A percentile compares a stretch with the other conserved stretches of the same genome.
Evolutionary conservation across 306 rosid species (phyloP).

Genomic region (Hylodesmum podocarpum): DNA sequence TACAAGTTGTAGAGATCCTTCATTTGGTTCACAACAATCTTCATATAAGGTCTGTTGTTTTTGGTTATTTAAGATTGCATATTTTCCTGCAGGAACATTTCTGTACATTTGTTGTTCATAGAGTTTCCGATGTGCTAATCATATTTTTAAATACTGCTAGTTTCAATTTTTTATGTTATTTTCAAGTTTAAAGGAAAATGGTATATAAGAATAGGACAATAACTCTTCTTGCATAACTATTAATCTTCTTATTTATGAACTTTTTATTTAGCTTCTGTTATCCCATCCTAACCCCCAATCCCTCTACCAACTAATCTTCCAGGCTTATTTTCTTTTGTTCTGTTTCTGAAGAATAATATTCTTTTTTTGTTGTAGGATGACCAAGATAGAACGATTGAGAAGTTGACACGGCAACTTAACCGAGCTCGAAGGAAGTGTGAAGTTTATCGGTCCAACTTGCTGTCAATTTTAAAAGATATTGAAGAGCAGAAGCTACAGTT

Average conservation of each 20-base stretch:
- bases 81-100: not conserved
- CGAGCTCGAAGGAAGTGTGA: slow-evolving; percentile 48
- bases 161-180: not conserved
- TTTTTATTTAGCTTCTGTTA: not conserved
- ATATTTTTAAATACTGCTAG: not conserved
- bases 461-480: slow-evolving; percentile 51
- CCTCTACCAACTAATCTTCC: not conserved
- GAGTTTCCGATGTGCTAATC: not conserved
- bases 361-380: slow-evolving; percentile 42
- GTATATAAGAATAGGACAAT: not conserved
- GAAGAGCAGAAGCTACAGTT: slow-evolving; percentile 53
- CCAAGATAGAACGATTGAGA: slow-evolving; percentile 46
- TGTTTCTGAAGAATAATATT: not conserved
- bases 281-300: not conserved
- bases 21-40: slow-evolving; percentile 26
- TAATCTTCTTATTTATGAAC: not conserved
- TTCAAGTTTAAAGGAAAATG: not conserved
- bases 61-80: not conserved
- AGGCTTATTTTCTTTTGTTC: not conserved
- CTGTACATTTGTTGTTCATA: not conserved
- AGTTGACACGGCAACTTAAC: slow-evolving; percentile 41
- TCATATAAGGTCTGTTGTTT: slow-evolving; percentile 28
- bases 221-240: not conserved
- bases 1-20: slow-evolving; percentile 16
- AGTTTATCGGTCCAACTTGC: slow-evolving; percentile 50